Percentiles rank a stretch among this genome's conserved stretches.
These are phyloP conservation scores for Fraxinus ornus DNA, from an alignment of 305 asterid genomes.

Conservation along the genomic window DNA sequence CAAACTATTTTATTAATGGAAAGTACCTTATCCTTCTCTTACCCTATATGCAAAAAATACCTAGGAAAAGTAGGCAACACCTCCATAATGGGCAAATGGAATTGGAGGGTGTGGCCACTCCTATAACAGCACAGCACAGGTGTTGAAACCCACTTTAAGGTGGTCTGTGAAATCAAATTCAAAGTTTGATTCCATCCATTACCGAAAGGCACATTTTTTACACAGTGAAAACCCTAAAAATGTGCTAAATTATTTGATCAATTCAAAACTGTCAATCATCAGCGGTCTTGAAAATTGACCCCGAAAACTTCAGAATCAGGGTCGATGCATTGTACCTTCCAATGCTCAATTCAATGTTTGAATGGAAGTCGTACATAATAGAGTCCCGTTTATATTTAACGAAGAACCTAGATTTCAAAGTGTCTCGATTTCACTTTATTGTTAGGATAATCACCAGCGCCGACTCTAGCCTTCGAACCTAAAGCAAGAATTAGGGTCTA, in stretches of 20 bases:
- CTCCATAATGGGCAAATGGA: neutral
- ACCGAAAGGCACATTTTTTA: slow-evolving; percentile 43
- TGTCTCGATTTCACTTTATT: neutral
- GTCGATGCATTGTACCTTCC: neutral
- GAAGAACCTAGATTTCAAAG: neutral
- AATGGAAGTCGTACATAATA: neutral
- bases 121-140: neutral
- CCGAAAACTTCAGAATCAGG: neutral
- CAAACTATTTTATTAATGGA: neutral
- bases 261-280: neutral
- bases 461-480: too few relatives aligned
- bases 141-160: neutral
- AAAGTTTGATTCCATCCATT: slow-evolving; percentile 23
- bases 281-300: neutral
- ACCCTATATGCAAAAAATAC: slow-evolving; percentile 8
- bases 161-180: slow-evolving; percentile 15
- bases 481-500: too few relatives aligned
- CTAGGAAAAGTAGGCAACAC: slow-evolving; percentile 19
- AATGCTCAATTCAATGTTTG: neutral
- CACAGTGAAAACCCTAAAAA: slow-evolving; percentile 3
- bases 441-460: neutral
- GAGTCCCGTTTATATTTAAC: neutral
- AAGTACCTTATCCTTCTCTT: neutral
- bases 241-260: neutral
- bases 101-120: neutral